These are phyloP conservation scores for Microcyclosporella mali DNA, from an alignment of 2,329 filamentous ascomycete species.

Conservation along the genomic window DNA sequence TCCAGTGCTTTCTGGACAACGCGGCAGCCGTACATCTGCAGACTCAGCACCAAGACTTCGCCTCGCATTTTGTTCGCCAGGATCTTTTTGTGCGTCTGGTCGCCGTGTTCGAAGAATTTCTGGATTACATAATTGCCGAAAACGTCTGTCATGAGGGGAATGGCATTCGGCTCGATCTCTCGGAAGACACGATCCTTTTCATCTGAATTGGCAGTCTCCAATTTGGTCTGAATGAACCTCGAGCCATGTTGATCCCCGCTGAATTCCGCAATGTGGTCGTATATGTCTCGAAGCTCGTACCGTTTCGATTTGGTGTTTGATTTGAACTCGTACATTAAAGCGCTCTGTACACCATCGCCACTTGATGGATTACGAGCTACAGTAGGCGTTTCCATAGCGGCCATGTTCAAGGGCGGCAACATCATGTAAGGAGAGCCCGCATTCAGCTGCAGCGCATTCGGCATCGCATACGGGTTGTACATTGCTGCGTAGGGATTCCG, in stretches of 20 bases:
- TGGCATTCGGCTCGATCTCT: constrained; percentile 75
- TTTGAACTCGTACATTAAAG: constrained; percentile 73
- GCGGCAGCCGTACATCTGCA: constrained; percentile 87
- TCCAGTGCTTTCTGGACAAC: constrained; percentile 96
- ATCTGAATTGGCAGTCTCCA: constrained; percentile 88
- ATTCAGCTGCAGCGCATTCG: constrained; percentile 33
- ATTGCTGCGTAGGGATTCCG: constrained; percentile 30
- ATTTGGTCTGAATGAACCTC: constrained; percentile 87
- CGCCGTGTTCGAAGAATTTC: constrained; percentile 94
- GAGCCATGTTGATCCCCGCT: constrained; percentile 94
- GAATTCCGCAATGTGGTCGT: constrained; percentile 83
- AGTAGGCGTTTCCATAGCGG: constrained; percentile 34
- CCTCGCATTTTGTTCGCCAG: constrained; percentile 83
- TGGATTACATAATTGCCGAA: constrained; percentile 99
- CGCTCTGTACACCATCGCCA: constrained; percentile 60
- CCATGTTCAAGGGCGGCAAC: constrained; percentile 32
- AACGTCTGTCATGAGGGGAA: constrained; percentile 90
- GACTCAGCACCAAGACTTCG: constrained; percentile 70
- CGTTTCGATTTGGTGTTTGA: constrained; percentile 64
- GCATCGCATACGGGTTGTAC: constrained; percentile 32
- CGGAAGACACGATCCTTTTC: constrained; percentile 87
- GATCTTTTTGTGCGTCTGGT: constrained; percentile 83
- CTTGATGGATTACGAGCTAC: constrained; percentile 52
- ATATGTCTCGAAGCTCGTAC: constrained; percentile 85
- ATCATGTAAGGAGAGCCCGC: constrained; percentile 31